Base-by-base conservation (phyloP, 345 rosid genomes). In the Ricinus communis region DNA sequence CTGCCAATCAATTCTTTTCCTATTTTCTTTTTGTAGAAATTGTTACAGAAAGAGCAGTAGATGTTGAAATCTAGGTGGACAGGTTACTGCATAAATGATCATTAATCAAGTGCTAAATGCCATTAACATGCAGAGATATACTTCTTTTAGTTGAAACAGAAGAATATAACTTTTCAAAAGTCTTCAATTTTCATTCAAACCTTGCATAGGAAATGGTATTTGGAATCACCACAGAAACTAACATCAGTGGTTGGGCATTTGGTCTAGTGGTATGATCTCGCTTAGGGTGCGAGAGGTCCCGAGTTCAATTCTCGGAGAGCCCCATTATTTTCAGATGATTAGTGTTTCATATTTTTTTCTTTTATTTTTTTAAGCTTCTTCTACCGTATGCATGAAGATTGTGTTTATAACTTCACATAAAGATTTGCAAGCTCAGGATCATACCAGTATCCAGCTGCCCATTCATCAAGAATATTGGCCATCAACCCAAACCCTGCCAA, bases 191-290 rank as follows among this genome's bases (percentile, higher is more conserved):
- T 46, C 8, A 55, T 16, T 21, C 43, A 31, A 31, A 22, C 63
- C 36, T 38, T n/a, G 36, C 1, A 11, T 2, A n/a, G 14, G 63
- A n/a, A 36, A 2, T 43, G 18, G 28, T 24, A 55, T 24, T 28
- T 9, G 10, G 40, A 57, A 57, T 3, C 40, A 31, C 38, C 40
- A 5, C 15, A 19, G n/a, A 16, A 54, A 57, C 15, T 59, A 15
- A 59, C 43, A 59, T 33, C 24, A 59, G 43, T 5, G 33, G 64
- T 38, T 59, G 45, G 45, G 21, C 43, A 59, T 80, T 84, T 87
- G 87, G 95, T 86, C 83, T 81, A 85, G 86, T 85, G 87, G 92
- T 83, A 87, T 86, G 91, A 87, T 90, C 91, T 90, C 79, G 87
- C 88, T 90, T 87, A 78, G 85, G 92, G 90, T 86, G 93, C 22